Evolutionary conservation across 176 grass and related monocot species (phyloP).

Genomic region (Rhynchospora breviuscula): DNA sequence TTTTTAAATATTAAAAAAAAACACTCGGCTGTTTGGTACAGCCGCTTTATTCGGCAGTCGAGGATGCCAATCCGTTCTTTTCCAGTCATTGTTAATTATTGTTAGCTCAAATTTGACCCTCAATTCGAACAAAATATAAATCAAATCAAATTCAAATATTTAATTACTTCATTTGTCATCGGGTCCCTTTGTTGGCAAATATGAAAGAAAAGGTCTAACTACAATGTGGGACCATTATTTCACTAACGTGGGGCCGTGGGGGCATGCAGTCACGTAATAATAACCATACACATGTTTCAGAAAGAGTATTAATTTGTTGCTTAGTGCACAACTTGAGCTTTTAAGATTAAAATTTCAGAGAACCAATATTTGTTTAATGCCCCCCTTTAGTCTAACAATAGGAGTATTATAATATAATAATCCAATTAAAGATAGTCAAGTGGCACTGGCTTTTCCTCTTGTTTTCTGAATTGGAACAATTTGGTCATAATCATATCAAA

Average conservation of each 20-base stretch:
- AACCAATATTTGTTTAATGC: slow-evolving; percentile 45
- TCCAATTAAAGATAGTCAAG: neutral
- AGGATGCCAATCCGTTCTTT: too few species aligned
- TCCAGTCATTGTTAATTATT: neutral
- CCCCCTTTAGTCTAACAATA: slow-evolving; percentile 7
- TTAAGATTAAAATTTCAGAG: slow-evolving; percentile 38
- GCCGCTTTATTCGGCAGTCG: too few species aligned
- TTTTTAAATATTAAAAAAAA: too few species aligned
- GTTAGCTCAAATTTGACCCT: neutral
- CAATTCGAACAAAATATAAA: neutral
- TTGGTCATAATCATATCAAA: neutral
- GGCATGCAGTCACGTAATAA: slow-evolving; percentile 31
- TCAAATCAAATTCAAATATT: neutral
- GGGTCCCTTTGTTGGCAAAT: neutral
- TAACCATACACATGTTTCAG: slow-evolving; percentile 33
- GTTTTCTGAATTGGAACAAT: slow-evolving; percentile 8
- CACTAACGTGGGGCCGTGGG: slow-evolving; percentile 33
- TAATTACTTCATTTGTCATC: neutral
- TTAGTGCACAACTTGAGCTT: slow-evolving; percentile 50
- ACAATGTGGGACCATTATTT: slow-evolving; percentile 39
- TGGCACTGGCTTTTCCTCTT: slow-evolving; percentile 1
- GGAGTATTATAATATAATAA: neutral
- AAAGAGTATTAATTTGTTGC: slow-evolving; percentile 28
- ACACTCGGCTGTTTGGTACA: too few species aligned
- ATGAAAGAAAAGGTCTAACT: neutral